Percentiles rank a stretch among this genome's conserved stretches.
Evolutionary conservation across 345 rosid species (phyloP).

Genomic region (Eucalyptus camaldulensis): DNA sequence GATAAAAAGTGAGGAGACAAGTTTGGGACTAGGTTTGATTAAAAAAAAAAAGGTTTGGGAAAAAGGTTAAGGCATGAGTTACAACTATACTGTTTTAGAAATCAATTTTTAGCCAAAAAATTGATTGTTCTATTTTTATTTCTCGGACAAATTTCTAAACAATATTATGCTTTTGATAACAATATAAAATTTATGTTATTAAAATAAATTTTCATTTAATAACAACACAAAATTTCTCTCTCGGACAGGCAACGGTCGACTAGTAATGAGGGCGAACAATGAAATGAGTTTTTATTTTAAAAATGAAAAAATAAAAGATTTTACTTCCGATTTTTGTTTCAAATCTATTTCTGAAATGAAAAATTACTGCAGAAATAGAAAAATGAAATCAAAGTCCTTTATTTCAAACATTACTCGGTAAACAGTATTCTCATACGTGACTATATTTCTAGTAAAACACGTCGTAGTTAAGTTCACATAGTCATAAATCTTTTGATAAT

Average conservation of each 20-base stretch:
- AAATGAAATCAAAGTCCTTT: not conserved
- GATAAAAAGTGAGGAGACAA: not conserved
- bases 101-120: no score
- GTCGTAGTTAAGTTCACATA: not conserved
- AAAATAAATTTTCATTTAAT: accelerated
- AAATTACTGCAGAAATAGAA: accelerated
- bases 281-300: no score
- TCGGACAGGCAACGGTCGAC: accelerated
- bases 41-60: no score
- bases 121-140: no score
- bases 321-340: accelerated
- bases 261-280: no score
- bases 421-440: not conserved
- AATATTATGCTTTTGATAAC: accelerated
- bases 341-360: no score
- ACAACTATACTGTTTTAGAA: accelerated
- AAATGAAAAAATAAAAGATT: no score
- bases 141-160: accelerated
- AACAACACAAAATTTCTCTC: no score
- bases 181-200: no score
- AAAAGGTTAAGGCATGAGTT: accelerated
- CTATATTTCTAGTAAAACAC: not conserved
- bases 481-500: not conserved
- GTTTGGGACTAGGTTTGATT: not conserved
- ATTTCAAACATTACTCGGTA: not conserved